Evolutionary conservation across 2,329 filamentous ascomycete species (phyloP).

Genomic region (Neocatenulostroma microsporum): DNA sequence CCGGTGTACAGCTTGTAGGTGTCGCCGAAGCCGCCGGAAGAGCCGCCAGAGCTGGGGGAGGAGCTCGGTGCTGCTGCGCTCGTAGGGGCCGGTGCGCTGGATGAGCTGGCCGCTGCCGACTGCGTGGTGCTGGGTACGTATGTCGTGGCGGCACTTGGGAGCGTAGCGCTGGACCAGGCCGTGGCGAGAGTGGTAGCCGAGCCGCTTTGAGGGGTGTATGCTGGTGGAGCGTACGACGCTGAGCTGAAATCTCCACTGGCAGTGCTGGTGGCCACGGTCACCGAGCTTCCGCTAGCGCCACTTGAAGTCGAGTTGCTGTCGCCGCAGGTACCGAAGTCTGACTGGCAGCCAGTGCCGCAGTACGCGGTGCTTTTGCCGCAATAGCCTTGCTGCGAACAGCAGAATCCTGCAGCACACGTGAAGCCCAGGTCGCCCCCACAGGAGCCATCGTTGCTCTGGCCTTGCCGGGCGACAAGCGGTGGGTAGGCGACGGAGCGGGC

Average conservation of each 20-base stretch:
- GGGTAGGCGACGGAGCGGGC: no score
- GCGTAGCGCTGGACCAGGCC: not conserved
- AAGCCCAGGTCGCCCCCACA: slow-evolving; percentile 15
- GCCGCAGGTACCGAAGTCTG: slow-evolving; percentile 18
- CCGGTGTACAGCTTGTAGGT: slow-evolving; percentile 19
- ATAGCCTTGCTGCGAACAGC: slow-evolving; percentile 19
- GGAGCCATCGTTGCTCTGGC: slow-evolving; percentile 11
- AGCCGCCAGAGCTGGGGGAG: not conserved
- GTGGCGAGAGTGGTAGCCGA: not conserved
- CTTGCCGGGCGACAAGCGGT: slow-evolving; percentile 3
- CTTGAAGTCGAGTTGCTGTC: slow-evolving; percentile 7
- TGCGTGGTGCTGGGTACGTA: not conserved
- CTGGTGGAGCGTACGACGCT: not conserved
- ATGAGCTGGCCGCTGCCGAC: not conserved
- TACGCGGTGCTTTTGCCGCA: slow-evolving; percentile 15
- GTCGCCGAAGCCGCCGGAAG: slow-evolving; percentile 6
- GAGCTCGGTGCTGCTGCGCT: not conserved
- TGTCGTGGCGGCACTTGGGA: not conserved
- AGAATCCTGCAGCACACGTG: slow-evolving; percentile 14
- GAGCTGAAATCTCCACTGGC: no score
- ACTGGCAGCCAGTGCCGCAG: slow-evolving; percentile 21
- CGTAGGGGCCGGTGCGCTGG: slow-evolving; percentile 1
- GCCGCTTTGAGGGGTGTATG: no score
- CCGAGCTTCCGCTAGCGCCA: not conserved
- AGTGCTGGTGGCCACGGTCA: not conserved